phyloP scores from a whole-genome alignment of 73 alveolate genomes.

The Paramecium primaurelia region DNA sequence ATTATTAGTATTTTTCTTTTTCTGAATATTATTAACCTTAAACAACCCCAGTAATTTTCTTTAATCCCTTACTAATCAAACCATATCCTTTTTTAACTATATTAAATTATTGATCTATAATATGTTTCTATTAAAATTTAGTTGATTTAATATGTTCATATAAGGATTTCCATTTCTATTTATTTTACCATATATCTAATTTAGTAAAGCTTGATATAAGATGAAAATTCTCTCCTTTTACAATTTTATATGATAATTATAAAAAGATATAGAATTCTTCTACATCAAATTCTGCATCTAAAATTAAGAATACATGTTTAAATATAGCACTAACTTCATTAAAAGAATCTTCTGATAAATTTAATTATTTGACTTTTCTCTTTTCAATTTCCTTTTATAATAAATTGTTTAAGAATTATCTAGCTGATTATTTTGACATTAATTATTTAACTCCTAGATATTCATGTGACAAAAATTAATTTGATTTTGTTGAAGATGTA shows the following conservation, averaged over 20 bases:
- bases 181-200: constrained; percentile 4
- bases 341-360: constrained; percentile 6
- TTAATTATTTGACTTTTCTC: not conserved
- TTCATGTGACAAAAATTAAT: not conserved
- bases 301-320: not conserved
- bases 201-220: not conserved
- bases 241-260: not conserved
- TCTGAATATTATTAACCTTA: constrained; percentile 12
- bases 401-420: not conserved
- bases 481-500: constrained; percentile 24
- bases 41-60: constrained; percentile 4
- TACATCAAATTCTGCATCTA: constrained; percentile 25
- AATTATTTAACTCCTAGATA: not conserved
- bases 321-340: not conserved
- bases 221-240: not conserved
- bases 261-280: not conserved
- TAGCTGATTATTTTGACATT: not conserved
- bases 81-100: constrained; percentile 39
- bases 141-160: not conserved
- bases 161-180: not conserved
- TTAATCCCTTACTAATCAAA: constrained; percentile 41
- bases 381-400: not conserved
- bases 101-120: not conserved
- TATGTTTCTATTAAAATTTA: not conserved
- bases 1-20: constrained; percentile 36